phyloP scores from a whole-genome alignment of 2,329 filamentous ascomycete genomes.

The Paraphaeosphaeria sporulosa region DNA sequence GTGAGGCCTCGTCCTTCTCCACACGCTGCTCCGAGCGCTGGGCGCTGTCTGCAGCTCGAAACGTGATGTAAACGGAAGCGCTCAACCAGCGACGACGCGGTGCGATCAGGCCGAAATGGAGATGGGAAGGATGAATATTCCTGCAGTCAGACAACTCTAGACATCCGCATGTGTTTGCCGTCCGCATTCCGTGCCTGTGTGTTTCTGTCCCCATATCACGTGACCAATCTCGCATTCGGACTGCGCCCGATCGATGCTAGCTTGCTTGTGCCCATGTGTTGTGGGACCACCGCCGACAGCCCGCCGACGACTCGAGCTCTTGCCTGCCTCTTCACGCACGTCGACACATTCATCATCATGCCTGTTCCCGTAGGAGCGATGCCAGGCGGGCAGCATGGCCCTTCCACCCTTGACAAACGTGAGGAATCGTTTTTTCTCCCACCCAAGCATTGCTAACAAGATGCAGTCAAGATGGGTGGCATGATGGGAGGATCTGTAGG shows the following conservation, averaged over 20 bases:
- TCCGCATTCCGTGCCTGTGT: neutral
- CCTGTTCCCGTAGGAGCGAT: constrained; percentile 63
- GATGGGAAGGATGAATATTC: too few species aligned
- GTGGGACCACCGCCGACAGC: constrained; percentile 12
- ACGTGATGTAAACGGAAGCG: constrained; percentile 28
- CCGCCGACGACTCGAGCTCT: constrained; percentile 18
- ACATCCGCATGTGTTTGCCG: neutral
- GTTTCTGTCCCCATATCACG: neutral
- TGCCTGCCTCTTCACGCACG: constrained; percentile 22
- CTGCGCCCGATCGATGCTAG: neutral
- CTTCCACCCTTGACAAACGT: constrained; percentile 77
- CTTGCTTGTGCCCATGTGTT: neutral
- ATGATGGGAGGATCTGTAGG: constrained; percentile 99
- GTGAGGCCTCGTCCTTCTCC: constrained; percentile 37
- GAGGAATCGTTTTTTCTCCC: constrained; percentile 43
- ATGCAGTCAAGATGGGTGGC: constrained; percentile 91
- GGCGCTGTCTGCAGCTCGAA: constrained; percentile 33
- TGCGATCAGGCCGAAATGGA: neutral
- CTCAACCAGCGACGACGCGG: neutral
- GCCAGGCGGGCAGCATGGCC: constrained; percentile 56
- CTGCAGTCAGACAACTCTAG: neutral
- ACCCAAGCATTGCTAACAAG: constrained; percentile 37
- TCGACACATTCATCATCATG: constrained; percentile 51
- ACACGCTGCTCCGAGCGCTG: constrained; percentile 27
- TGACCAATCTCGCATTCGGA: neutral